phyloP scores from a whole-genome alignment of 129 eudicot genomes.

The Pulicaria dysenterica region DNA sequence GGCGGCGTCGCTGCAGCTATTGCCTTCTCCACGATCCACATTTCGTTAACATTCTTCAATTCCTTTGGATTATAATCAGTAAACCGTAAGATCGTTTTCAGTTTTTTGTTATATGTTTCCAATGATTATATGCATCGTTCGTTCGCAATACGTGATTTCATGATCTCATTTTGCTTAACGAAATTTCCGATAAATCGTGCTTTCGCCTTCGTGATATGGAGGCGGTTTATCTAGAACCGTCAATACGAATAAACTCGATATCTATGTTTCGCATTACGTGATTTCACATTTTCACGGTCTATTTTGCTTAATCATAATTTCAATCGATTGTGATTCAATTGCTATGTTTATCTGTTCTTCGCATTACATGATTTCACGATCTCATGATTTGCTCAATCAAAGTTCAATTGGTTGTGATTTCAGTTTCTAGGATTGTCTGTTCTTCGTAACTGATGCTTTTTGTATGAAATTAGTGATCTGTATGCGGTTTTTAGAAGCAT shows the following conservation, averaged over 20 bases:
- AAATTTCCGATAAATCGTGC: not conserved
- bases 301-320: not conserved
- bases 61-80: constrained; percentile 17
- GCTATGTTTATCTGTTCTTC: not conserved
- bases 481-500: constrained; percentile 5
- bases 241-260: not conserved
- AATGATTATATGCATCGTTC: not conserved
- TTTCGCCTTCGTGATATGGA: not conserved
- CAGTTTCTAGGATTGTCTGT: not conserved
- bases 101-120: not conserved
- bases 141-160: constrained; percentile 6
- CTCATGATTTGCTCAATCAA: not conserved
- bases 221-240: not conserved
- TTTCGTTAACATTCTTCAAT: not conserved
- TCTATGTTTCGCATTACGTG: not conserved
- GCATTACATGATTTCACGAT: not conserved
- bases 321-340: not conserved
- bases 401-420: not conserved
- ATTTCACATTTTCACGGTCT: not conserved
- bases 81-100: constrained; percentile 27
- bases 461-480: constrained; percentile 10
- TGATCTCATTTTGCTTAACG: not conserved
- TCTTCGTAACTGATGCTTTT: not conserved
- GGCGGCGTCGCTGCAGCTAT: constrained; percentile 43
- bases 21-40: not conserved